Conservation (phyloP, 2,329 filamentous ascomycete genomes). For the Fusarium coicis region DNA sequence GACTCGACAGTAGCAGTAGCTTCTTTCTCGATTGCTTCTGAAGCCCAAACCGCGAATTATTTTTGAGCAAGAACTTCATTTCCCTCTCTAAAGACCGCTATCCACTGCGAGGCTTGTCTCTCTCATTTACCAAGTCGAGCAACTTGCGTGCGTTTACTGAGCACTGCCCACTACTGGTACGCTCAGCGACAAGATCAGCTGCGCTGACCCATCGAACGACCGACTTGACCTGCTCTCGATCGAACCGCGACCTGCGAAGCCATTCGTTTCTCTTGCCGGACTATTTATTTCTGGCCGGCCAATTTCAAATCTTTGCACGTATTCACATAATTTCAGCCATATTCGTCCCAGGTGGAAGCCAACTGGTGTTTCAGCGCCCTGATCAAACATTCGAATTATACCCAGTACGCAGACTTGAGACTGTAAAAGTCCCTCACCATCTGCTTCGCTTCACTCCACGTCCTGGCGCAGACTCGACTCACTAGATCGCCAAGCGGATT, state of each 20-base stretch:
- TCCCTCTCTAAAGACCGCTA: background rate
- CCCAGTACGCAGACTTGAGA: slow-evolving; percentile 4
- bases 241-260: slow-evolving; percentile 31
- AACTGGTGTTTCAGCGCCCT: slow-evolving; percentile 23
- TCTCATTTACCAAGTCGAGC: slow-evolving; percentile 20
- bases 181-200: slow-evolving; percentile 45
- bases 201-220: slow-evolving; percentile 44
- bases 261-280: slow-evolving; percentile 38
- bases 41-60: slow-evolving; percentile 17
- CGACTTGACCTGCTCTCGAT: slow-evolving; percentile 36
- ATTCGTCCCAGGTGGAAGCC: slow-evolving; percentile 37
- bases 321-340: slow-evolving; percentile 37
- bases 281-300: slow-evolving; percentile 13
- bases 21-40: slow-evolving; percentile 31
- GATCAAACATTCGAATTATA: slow-evolving; percentile 14
- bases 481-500: slow-evolving; percentile 4
- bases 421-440: background rate
- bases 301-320: slow-evolving; percentile 32
- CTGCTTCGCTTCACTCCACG: background rate
- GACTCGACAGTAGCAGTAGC: slow-evolving; percentile 40
- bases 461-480: background rate
- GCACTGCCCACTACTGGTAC: slow-evolving; percentile 28
- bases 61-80: slow-evolving; percentile 16
- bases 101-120: slow-evolving; percentile 19
- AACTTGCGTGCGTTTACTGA: slow-evolving; percentile 26